A percentile compares a stretch with the other conserved stretches of the same genome.
These are phyloP conservation scores for Dissophora ornata DNA, from an alignment of 192 early-diverging fungal genomes.

Conservation along the genomic window DNA sequence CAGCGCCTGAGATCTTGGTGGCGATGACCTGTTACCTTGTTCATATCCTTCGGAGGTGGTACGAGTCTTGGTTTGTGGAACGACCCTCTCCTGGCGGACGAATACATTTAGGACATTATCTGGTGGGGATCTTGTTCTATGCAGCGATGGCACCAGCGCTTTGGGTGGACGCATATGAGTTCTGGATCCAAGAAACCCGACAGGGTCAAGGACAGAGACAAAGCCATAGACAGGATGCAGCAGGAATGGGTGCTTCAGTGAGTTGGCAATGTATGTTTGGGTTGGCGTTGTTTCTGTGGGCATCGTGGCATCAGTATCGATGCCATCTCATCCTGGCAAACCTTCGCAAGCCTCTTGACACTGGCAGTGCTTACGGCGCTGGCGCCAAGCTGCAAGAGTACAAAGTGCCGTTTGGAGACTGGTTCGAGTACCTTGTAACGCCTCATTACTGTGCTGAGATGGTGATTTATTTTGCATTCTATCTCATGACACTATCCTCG, in stretches of 20 bases:
- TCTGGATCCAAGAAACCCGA: no score
- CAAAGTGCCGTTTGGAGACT: slow-evolving; percentile 71
- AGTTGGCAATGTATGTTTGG: slow-evolving; percentile 39
- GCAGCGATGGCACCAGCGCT: slow-evolving; percentile 60
- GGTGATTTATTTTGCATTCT: slow-evolving; percentile 70
- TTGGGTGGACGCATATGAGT: slow-evolving; percentile 59
- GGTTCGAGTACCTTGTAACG: slow-evolving; percentile 70
- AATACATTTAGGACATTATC: slow-evolving; percentile 75
- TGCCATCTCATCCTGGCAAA: slow-evolving; percentile 74
- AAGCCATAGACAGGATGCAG: background rate
- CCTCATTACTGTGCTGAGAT: slow-evolving; percentile 83
- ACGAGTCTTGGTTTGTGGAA: slow-evolving; percentile 62
- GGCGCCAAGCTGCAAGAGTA: slow-evolving; percentile 39
- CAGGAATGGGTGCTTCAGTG: background rate
- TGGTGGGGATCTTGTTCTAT: slow-evolving; percentile 74
- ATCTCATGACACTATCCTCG: slow-evolving; percentile 49
- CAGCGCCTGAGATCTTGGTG: slow-evolving; percentile 2
- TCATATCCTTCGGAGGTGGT: slow-evolving; percentile 58
- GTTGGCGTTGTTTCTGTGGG: slow-evolving; percentile 61
- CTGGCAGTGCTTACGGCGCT: background rate
- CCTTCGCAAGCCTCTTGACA: slow-evolving; percentile 53
- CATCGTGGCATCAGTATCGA: slow-evolving; percentile 71
- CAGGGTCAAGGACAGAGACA: no score
- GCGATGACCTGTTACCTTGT: slow-evolving; percentile 50
- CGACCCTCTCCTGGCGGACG: slow-evolving; percentile 49